A percentile compares a stretch with the other conserved stretches of the same genome.
Conservation (phyloP, 768 basidiomycete species). For the Russula dissimulans region DNA sequence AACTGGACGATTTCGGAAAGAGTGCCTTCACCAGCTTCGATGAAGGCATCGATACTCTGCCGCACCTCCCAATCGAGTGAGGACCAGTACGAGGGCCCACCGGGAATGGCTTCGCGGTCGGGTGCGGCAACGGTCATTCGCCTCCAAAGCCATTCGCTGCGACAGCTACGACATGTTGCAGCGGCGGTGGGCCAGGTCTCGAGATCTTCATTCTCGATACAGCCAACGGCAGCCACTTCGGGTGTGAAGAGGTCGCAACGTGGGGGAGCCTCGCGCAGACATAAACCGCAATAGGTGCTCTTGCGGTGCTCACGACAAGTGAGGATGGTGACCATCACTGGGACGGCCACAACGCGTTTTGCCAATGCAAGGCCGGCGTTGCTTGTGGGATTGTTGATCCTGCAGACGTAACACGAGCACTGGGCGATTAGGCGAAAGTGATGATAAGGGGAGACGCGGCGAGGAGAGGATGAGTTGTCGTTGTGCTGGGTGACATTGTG, state of each 20-base stretch:
- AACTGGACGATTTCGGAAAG: slow-evolving; percentile 50
- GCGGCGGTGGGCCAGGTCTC: slow-evolving; percentile 56
- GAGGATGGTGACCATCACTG: slow-evolving; percentile 37
- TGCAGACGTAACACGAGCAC: slow-evolving; percentile 55
- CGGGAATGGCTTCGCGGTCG: slow-evolving; percentile 53
- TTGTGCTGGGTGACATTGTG: slow-evolving; percentile 36
- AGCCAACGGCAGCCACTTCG: slow-evolving; percentile 32
- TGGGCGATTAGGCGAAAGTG: slow-evolving; percentile 54
- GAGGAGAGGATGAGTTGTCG: slow-evolving; percentile 20
- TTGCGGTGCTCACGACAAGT: slow-evolving; percentile 61
- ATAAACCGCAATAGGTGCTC: slow-evolving; percentile 55
- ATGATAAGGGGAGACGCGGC: slow-evolving; percentile 37
- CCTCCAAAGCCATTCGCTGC: slow-evolving; percentile 57
- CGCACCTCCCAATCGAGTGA: slow-evolving; percentile 57
- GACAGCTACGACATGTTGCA: slow-evolving; percentile 60
- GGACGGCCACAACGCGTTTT: slow-evolving; percentile 37
- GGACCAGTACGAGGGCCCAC: slow-evolving; percentile 24
- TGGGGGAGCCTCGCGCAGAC: slow-evolving; percentile 52
- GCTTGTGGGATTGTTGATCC: slow-evolving; percentile 51
- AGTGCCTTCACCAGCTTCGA: slow-evolving; percentile 64
- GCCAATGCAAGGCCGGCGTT: slow-evolving; percentile 42
- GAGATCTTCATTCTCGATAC: slow-evolving; percentile 65
- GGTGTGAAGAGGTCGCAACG: slow-evolving; percentile 26
- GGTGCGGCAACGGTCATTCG: slow-evolving; percentile 38
- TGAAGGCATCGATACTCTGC: slow-evolving; percentile 58